phyloP scores from a whole-genome alignment of 345 rosid genomes.

The Balakata baccata region DNA sequence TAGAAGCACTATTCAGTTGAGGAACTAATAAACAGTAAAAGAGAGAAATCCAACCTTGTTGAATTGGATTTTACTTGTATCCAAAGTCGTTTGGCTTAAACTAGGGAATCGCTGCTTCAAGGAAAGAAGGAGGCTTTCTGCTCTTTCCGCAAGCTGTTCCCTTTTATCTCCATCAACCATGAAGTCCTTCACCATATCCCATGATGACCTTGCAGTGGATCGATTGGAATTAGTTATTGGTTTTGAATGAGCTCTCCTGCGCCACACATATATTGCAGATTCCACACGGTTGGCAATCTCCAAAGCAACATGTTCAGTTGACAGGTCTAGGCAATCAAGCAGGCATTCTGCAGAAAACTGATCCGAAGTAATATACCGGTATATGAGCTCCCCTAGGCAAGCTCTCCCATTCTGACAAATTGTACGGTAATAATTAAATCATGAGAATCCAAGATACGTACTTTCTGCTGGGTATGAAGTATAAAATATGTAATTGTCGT shows the following conservation, averaged over 20 bases:
- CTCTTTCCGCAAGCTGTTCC: conserved; percentile 81
- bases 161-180: conserved; percentile 83
- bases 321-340: conserved; percentile 88
- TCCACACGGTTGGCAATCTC: conserved; percentile 91
- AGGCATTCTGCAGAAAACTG: conserved; percentile 82
- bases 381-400: conserved; percentile 75
- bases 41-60: conserved; percentile 51
- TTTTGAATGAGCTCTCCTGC: conserved; percentile 53
- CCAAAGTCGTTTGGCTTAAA: conserved; percentile 85
- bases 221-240: conserved; percentile 44
- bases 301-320: conserved; percentile 90
- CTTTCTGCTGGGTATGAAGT: background rate
- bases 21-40: background rate
- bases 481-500: too few species aligned
- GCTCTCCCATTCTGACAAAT: conserved; percentile 69
- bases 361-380: conserved; percentile 77
- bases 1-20: background rate
- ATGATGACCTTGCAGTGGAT: conserved; percentile 67
- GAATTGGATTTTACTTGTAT: conserved; percentile 92
- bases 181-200: conserved; percentile 89
- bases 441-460: background rate
- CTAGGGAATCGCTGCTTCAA: conserved; percentile 90
- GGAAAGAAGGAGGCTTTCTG: conserved; percentile 78
- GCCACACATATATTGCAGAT: conserved; percentile 79
- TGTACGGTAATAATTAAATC: background rate